Evolutionary conservation across 345 rosid species (phyloP).

Genomic region (Lumnitzera racemosa): DNA sequence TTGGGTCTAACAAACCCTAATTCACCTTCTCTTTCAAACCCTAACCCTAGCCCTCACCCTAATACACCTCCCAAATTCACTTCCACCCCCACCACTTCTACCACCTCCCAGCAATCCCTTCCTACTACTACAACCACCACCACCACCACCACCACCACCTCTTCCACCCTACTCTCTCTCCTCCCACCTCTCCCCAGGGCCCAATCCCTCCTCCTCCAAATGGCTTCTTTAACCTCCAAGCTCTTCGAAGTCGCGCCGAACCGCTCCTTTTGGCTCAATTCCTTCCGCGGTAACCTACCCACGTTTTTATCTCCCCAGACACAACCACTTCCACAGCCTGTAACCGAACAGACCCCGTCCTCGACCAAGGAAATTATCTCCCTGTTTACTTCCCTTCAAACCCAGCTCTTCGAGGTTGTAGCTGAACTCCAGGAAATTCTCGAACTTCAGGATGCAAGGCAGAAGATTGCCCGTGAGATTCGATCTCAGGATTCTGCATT

Average conservation of each 20-base stretch:
- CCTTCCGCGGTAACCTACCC: constrained; percentile 75
- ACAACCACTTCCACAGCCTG: constrained; percentile 37
- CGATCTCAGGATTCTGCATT: constrained; percentile 46
- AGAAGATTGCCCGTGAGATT: constrained; percentile 53
- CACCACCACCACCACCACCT: constrained; percentile 28
- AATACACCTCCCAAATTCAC: constrained; percentile 23
- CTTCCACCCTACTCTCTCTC: constrained; percentile 65
- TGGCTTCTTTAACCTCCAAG: constrained; percentile 62
- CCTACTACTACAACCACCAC: constrained; percentile 13
- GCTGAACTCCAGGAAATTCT: constrained; percentile 88
- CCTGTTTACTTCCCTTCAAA: constrained; percentile 62
- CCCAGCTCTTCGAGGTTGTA: constrained; percentile 87
- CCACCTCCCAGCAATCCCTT: constrained; percentile 28
- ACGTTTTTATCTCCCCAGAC: constrained; percentile 59
- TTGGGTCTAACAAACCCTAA: constrained; percentile 69
- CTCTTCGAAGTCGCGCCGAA: constrained; percentile 77
- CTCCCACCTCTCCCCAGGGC: constrained; percentile 91
- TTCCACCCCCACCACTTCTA: constrained; percentile 19
- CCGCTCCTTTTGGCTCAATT: constrained; percentile 63
- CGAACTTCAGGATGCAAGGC: constrained; percentile 82
- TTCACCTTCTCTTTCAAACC: constrained; percentile 63
- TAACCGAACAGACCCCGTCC: constrained; percentile 49
- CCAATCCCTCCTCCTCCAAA: constrained; percentile 76
- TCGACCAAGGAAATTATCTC: constrained; percentile 60
- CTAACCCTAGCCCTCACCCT: constrained; percentile 49